phyloP scores from a whole-genome alignment of 192 early-diverging fungal species.

The Neocallimastix lanati region DNA sequence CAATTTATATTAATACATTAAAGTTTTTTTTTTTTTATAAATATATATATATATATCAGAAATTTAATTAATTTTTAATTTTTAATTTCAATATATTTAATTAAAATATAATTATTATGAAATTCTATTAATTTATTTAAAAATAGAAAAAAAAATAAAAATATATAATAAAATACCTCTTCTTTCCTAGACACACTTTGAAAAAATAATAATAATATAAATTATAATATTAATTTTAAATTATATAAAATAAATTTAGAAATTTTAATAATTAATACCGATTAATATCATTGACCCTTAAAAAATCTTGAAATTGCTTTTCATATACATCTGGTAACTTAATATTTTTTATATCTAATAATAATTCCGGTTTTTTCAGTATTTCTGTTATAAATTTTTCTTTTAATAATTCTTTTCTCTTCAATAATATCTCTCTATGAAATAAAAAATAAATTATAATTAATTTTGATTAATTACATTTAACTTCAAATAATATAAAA shows the following conservation, averaged over 20 bases:
- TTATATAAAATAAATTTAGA: no score
- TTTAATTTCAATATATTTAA: no score
- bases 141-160: background rate
- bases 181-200: background rate
- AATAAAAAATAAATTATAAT: background rate
- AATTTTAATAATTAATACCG: background rate
- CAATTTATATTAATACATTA: no score
- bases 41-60: no score
- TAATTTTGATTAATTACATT: no score
- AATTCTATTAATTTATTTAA: no score
- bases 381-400: background rate
- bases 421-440: background rate
- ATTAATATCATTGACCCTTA: background rate
- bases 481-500: no score
- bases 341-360: background rate
- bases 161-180: background rate
- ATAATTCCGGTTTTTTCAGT: background rate
- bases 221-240: no score
- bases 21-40: no score
- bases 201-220: no score
- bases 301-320: background rate
- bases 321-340: background rate
- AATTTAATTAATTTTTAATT: no score
- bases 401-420: background rate
- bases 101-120: no score